A percentile compares a stretch with the other conserved stretches of the same genome.
phyloP scores from a whole-genome alignment of 2,329 filamentous ascomycete species.

The Botrytis porri region DNA sequence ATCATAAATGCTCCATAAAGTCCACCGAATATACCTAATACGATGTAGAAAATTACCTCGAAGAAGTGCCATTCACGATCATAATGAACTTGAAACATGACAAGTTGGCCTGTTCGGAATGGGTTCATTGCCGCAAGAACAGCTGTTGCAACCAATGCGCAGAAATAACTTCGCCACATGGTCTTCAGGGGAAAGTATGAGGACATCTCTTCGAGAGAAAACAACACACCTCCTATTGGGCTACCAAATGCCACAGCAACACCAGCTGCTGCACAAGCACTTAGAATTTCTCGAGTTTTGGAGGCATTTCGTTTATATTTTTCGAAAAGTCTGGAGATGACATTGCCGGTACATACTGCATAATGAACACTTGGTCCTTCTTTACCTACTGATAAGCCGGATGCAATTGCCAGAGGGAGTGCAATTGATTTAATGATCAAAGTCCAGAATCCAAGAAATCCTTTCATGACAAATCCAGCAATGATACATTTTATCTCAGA shows the following conservation, averaged over 20 bases:
- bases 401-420: constrained; percentile 87
- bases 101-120: constrained; percentile 91
- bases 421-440: constrained; percentile 91
- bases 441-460: constrained; percentile 89
- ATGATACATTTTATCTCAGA: constrained; percentile 99
- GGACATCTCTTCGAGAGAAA: constrained; percentile 97
- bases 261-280: constrained; percentile 89
- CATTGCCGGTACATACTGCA: constrained; percentile 94
- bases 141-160: constrained; percentile 89
- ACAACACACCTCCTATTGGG: constrained; percentile 93
- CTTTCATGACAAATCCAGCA: constrained; percentile 98
- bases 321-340: constrained; percentile 87
- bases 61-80: constrained; percentile 98
- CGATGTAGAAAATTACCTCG: constrained; percentile 86
- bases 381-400: constrained; percentile 91
- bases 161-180: constrained; percentile 97
- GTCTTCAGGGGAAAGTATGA: constrained; percentile 96
- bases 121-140: constrained; percentile 95
- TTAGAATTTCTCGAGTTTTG: constrained; percentile 92
- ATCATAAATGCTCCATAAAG: constrained; percentile 96
- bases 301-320: constrained; percentile 91
- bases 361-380: constrained; percentile 99
- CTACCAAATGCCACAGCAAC: constrained; percentile 97
- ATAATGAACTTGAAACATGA: constrained; percentile 98
- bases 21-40: constrained; percentile 89